Base-by-base conservation (phyloP, 441 rosid species). In the Erodium moschatum region DNA sequence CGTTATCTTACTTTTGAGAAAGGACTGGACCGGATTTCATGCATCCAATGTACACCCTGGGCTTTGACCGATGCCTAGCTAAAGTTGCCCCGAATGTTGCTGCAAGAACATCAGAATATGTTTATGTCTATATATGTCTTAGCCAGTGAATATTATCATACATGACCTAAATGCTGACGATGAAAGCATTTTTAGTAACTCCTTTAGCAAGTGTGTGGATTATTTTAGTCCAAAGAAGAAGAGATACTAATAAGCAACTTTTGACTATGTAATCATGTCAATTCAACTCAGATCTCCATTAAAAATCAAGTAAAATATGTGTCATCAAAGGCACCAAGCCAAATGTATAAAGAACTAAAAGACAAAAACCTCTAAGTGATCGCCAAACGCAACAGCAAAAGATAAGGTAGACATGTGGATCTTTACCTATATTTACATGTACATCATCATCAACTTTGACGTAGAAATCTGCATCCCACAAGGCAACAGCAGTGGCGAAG, bases 381-480 rank as follows among this genome's bases (percentile, higher is more conserved):
- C 58, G 1, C 9, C 44, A 50, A 12, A n/a, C n/a, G 13, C 13
- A n/a, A 15, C 18, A 13, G 6, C 16, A 15, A 50, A n/a, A 50
- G 58, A 50, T 0, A 24, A 24, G 27, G 27, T 24, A 24, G 27
- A 24, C 2, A 33, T 33, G 6, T 33, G 8, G 27, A 20, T 33
- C 31, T 50, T 66, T 80, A 92, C 98, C 98, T 84, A 88, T 88
- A 69, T 89, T 92, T 71, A 92, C 96, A 81, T 90, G 98, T 20
- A 92, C 95, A 75, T 92, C 96, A 73, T 89, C 97, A 74, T 91
- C 96, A 31, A 86, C 94, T 83, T 91, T 91, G 70, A 91, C 92
- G 69, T 86, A 91, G 76, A 91, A 89, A 71, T 91, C 94, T 7
- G 97, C 96, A 81, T 91, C 88, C 97, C 97, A 89, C 77, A 85